A percentile compares a stretch with the other conserved stretches of the same genome.
phyloP scores from a whole-genome alignment of 306 rosid species.

The Trifolium fragiferum region DNA sequence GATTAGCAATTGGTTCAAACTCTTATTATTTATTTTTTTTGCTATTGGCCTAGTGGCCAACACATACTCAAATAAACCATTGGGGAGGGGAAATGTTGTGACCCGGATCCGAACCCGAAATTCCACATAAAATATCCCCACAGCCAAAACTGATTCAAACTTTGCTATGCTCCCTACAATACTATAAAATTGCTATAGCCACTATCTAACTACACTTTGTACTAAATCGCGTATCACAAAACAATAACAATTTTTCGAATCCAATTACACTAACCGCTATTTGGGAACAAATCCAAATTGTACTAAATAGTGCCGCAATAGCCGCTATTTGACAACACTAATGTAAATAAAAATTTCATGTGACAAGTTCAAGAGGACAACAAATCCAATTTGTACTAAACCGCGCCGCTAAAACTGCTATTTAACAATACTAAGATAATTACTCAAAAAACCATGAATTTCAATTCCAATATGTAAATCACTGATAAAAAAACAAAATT shows the following conservation, averaged over 20 bases:
- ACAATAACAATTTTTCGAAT: background rate
- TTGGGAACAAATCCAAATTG: background rate
- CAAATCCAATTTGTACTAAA: background rate
- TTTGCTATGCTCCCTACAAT: background rate
- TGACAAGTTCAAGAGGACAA: background rate
- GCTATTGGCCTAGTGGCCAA: too few relatives aligned
- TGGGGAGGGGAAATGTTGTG: too few relatives aligned
- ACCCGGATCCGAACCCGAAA: too few relatives aligned
- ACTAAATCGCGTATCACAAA: background rate
- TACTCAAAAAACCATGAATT: background rate
- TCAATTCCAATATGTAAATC: background rate
- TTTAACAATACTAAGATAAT: background rate
- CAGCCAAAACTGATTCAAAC: background rate
- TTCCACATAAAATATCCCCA: too few relatives aligned
- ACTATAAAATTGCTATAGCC: background rate
- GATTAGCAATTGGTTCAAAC: background rate
- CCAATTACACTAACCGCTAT: background rate
- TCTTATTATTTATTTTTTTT: background rate
- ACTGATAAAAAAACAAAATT: background rate
- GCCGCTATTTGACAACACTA: background rate
- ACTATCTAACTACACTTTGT: background rate
- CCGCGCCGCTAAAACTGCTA: background rate
- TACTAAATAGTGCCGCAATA: background rate
- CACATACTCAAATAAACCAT: too few relatives aligned
- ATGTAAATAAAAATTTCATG: background rate